Base-by-base conservation (phyloP, 2,329 filamentous ascomycete genomes). In the Juglanconis juglandina region DNA sequence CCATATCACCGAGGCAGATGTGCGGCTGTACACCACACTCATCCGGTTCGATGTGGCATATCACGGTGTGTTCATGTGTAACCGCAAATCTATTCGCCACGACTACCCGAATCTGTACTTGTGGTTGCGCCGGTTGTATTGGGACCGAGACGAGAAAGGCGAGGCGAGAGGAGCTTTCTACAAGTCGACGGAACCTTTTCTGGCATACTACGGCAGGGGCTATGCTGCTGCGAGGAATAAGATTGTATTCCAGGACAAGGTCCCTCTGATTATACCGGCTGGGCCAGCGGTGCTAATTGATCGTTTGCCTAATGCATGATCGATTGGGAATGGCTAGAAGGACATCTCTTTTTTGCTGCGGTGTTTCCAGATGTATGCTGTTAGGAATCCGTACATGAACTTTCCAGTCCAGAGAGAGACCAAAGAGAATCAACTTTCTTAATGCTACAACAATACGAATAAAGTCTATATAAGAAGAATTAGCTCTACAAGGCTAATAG, bases 111-210 rank as follows among this genome's bases (percentile, higher is more conserved):
- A 79, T 44, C 73, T 92, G 50, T 87, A 92, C 69, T 78, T 79
- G 53, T 92, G 89, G 89, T 64, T 92, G 62, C 77, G 86, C 41
- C 78, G 83, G 56, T 69, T 91, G 56, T 93, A 92, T 68, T 92
- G 89, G 89, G 86, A 91, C 65, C 61, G 67, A 4, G 68, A 70
- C 5, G 68, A 68, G 11, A 60, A 61, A 5, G 60, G 65, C 4
- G 41, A 63, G 34, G 67, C 71, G 0, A 72, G 81, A 3, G 81
- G 83, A 0, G 88, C 88, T 0, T 92, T 92, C 70, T 77, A 79
- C 49, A 79, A 83, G 34, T 91, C 89, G 11, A 91, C 89, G 0
- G 73, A 87, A 60, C 90, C 90, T 2, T 74, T 70, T 66, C 68
- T 76, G 4, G 63, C 62, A 3, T 44, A 61, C 0, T 77, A 75